phyloP scores from a whole-genome alignment of 108 stramenopile genomes.

The Nitzschia palea region DNA sequence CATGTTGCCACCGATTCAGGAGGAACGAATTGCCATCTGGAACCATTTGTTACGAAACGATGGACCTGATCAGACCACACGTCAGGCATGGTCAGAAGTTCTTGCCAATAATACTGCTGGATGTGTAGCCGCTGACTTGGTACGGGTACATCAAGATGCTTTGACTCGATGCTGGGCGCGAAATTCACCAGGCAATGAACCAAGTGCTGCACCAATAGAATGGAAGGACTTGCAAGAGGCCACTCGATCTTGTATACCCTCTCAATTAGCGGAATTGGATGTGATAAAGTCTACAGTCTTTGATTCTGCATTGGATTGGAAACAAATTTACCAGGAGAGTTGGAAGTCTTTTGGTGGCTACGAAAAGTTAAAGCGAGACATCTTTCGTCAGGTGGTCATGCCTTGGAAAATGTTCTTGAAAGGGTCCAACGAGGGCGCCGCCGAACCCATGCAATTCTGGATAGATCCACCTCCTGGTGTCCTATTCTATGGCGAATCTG shows the following conservation, averaged over 20 bases:
- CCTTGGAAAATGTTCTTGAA: constrained; percentile 67
- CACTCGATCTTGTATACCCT: constrained; percentile 57
- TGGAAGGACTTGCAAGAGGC: constrained; percentile 70
- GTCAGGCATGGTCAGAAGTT: constrained; percentile 43
- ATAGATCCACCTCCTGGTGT: constrained; percentile 72
- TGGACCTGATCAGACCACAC: not conserved
- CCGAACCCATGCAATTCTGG: constrained; percentile 11
- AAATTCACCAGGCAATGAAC: constrained; percentile 6
- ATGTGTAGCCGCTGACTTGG: constrained; percentile 77
- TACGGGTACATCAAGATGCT: constrained; percentile 66
- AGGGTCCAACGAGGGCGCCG: not conserved
- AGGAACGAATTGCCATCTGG: constrained; percentile 62
- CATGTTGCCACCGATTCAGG: constrained; percentile 72
- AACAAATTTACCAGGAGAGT: constrained; percentile 22
- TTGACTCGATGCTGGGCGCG: constrained; percentile 41
- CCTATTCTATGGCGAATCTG: constrained; percentile 77
- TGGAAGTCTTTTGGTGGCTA: constrained; percentile 71
- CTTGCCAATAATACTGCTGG: constrained; percentile 67
- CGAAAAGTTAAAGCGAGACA: constrained; percentile 49
- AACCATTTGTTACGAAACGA: constrained; percentile 35
- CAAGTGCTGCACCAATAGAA: constrained; percentile 6
- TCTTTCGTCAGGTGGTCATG: constrained; percentile 68
- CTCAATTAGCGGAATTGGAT: constrained; percentile 78
- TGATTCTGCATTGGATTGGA: constrained; percentile 5
- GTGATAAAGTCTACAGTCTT: constrained; percentile 46